phyloP scores from a whole-genome alignment of 305 asterid species.

The Rubia balearica region DNA sequence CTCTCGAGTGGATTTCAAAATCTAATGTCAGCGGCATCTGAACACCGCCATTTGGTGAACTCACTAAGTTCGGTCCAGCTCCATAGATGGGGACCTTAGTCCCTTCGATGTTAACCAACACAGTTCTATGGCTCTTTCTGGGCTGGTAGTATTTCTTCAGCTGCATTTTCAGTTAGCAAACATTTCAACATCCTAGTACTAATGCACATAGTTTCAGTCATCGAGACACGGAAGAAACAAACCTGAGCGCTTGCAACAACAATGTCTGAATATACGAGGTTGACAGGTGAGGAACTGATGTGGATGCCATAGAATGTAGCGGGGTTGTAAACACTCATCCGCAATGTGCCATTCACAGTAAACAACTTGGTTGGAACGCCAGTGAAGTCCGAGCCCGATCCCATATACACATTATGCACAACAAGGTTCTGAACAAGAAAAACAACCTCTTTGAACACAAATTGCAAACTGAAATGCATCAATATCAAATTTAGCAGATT shows the following conservation, averaged over 20 bases:
- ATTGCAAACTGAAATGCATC: background rate
- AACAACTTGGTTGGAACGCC: conserved; percentile 79
- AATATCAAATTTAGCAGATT: background rate
- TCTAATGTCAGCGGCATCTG: conserved; percentile 57
- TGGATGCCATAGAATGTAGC: conserved; percentile 87
- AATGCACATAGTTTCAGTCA: background rate
- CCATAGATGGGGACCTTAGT: conserved; percentile 77
- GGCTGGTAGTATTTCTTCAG: conserved; percentile 64
- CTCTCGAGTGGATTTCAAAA: conserved; percentile 51
- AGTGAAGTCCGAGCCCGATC: conserved; percentile 65
- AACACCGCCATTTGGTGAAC: conserved; percentile 25
- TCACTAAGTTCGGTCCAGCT: conserved; percentile 59
- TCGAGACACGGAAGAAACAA: background rate
- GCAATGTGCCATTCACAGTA: conserved; percentile 63
- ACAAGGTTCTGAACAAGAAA: conserved; percentile 53
- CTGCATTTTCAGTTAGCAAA: conserved; percentile 30
- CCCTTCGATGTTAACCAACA: conserved; percentile 57
- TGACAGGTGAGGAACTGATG: conserved; percentile 68
- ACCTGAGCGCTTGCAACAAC: conserved; percentile 81
- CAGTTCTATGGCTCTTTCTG: conserved; percentile 53
- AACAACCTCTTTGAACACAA: conserved; percentile 2
- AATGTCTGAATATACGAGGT: conserved; percentile 62
- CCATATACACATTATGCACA: conserved; percentile 58
- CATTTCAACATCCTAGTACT: background rate
- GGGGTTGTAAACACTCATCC: conserved; percentile 64